Conservation (phyloP, 495 filamentous ascomycete genomes). For the Neurospora discreta region DNA sequence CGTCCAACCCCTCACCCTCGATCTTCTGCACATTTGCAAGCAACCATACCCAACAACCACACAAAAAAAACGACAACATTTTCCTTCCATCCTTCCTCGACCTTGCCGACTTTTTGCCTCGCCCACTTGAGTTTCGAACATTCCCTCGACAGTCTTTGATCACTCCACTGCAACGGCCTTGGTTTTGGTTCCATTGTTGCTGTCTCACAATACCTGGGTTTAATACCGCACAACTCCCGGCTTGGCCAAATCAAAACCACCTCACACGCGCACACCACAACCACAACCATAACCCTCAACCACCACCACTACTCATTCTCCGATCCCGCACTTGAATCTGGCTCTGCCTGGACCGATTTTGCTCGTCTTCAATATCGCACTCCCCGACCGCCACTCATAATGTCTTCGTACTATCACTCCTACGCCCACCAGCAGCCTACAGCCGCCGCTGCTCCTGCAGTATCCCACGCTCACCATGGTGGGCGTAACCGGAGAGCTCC, state of each 20-base stretch:
- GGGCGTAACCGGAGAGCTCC: conserved; percentile 82
- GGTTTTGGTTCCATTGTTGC: conserved; percentile 22
- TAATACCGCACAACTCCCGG: conserved; percentile 16
- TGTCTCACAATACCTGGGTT: conserved; percentile 15
- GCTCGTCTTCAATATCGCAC: conserved; percentile 6
- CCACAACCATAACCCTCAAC: conserved; percentile 8
- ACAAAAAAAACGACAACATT: not conserved
- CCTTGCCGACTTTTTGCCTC: not conserved
- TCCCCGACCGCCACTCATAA: conserved; percentile 29
- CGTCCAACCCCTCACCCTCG: conserved; percentile 1
- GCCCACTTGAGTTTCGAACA: not conserved
- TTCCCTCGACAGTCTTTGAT: not conserved
- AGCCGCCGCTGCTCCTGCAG: conserved; percentile 38
- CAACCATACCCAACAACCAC: not conserved
- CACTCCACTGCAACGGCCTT: conserved; percentile 1
- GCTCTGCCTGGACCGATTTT: not conserved
- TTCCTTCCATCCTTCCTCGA: not conserved
- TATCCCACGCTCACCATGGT: conserved; percentile 66
- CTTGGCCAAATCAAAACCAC: conserved; percentile 10
- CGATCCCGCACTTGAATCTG: conserved; percentile 11
- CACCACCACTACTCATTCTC: conserved; percentile 9
- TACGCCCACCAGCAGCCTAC: conserved; percentile 53
- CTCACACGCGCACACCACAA: conserved; percentile 8
- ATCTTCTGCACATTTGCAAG: not conserved
- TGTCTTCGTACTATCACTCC: conserved; percentile 71